These are phyloP conservation scores for Helotiales sp. DNA, from an alignment of 2,329 filamentous ascomycete genomes.

Conservation along the genomic window DNA sequence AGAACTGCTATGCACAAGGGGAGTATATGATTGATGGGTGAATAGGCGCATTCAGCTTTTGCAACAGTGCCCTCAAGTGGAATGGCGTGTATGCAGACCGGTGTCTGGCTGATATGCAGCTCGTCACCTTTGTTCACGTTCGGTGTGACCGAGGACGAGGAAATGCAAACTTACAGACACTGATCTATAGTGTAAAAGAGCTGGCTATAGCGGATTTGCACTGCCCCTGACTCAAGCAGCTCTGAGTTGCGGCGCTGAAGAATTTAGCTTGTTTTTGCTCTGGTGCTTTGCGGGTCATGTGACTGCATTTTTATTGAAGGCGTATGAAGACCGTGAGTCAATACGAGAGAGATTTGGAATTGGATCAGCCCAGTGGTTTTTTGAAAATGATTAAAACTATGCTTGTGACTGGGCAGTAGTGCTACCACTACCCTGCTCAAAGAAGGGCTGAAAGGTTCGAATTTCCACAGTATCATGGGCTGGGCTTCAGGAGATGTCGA, in stretches of 20 bases:
- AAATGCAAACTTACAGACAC: neutral
- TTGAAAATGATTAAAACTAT: too few species aligned
- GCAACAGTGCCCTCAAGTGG: neutral
- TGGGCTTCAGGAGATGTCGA: neutral
- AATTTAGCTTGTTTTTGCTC: neutral
- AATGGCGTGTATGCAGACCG: neutral
- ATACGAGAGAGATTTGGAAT: neutral
- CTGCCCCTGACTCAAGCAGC: neutral
- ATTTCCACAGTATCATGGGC: too few species aligned
- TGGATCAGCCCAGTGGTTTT: too few species aligned
- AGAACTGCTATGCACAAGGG: too few species aligned
- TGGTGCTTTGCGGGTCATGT: neutral
- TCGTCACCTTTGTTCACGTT: neutral
- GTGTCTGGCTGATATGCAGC: neutral
- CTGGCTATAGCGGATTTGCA: neutral
- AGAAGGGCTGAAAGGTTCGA: neutral
- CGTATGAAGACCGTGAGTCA: neutral
- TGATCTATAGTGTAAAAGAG: neutral
- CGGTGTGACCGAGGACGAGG: too few species aligned
- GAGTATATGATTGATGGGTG: too few species aligned
- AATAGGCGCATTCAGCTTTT: neutral
- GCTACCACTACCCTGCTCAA: neutral
- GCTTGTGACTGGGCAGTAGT: neutral
- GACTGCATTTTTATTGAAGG: too few species aligned
- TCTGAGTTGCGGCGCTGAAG: neutral